These are phyloP conservation scores for Chlamydomonas sphaeroides DNA, from an alignment of 139 green algal species.

Conservation along the genomic window DNA sequence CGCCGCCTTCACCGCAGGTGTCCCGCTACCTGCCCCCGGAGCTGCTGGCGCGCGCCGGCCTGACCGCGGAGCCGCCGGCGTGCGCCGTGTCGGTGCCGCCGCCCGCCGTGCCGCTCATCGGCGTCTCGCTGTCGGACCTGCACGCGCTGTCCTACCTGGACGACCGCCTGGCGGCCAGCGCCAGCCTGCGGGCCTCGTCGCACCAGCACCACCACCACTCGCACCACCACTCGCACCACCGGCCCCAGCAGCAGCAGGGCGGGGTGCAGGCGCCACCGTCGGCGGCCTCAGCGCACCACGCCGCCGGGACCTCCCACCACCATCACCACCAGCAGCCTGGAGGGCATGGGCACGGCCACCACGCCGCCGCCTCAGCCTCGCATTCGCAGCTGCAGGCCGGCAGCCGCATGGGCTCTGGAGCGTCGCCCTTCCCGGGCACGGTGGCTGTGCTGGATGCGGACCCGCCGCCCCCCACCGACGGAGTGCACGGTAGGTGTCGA, in stretches of 20 bases:
- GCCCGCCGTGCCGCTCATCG: conserved; percentile 46
- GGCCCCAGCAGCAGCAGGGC: neutral
- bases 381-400: too few relatives aligned
- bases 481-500: neutral
- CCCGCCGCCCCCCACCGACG: neutral
- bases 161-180: conserved; percentile 14
- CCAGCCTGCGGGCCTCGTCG: neutral
- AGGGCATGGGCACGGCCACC: too few relatives aligned
- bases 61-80: conserved; percentile 68
- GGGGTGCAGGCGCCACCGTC: too few relatives aligned
- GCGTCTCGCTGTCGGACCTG: conserved; percentile 65
- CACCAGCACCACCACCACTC: neutral
- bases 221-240: neutral
- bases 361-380: too few relatives aligned
- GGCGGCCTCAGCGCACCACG: too few relatives aligned
- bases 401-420: too few relatives aligned
- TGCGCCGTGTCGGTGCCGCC: conserved; percentile 72
- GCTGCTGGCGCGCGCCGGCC: conserved; percentile 74
- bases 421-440: conserved; percentile 2
- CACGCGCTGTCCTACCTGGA: conserved; percentile 47
- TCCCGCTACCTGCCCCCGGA: conserved; percentile 61
- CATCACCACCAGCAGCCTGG: neutral
- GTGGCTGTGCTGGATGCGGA: conserved; percentile 27
- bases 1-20: neutral
- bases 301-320: too few relatives aligned